Evolutionary conservation across 371 early-diverging fungal species (phyloP), one percentile per base, ranked within the genome.

Genomic region (Capillidium rhysosporum): DNA sequence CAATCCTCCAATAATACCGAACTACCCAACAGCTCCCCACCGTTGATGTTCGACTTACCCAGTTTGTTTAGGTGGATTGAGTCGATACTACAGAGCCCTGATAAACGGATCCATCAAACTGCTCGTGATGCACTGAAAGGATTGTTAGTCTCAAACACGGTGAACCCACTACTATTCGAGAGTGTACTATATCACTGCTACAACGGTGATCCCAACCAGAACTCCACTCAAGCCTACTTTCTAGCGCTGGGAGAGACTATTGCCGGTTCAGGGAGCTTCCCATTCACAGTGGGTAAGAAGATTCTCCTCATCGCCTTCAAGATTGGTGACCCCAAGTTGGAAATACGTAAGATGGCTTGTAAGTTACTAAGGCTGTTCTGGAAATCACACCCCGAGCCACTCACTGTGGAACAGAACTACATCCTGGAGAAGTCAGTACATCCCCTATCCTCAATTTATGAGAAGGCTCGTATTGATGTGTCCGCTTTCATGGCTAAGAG

Each of bases 231-330:
- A 59, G 81, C 83, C 1, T 85, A 82, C 56, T 91, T 88, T 58
- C 68, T 71, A 39, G 83, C 82, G 0, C 51, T 88, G 8, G 81
- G 79, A 3, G 77, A 83, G 23, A 75, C 82, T 29, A 70, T 80
- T 7, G 67, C 69, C 2, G 58, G 65, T 23, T 63, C 74, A 7
- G 72, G 72, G 25, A 68, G 71, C 12, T 77, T 72, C 46, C 77
- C 80, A 9, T 73, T 69, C 34, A 70, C 80, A 40, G 67, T 74
- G 4, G 76, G 75, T 44, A 69, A 77, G 57, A 63, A 87, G 49
- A 65, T 92, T 61, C 72, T 80, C 40, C 67, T 94, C 8, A 84
- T 84, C 1, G 55, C 89, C 44, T 89, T 83, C 62, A 89, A 89
- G 56, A 65, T 80, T 34, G 85, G 84, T 0, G 86, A 89, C 60